Conservation (phyloP, 306 rosid genomes). For the Rosa chinensis region DNA sequence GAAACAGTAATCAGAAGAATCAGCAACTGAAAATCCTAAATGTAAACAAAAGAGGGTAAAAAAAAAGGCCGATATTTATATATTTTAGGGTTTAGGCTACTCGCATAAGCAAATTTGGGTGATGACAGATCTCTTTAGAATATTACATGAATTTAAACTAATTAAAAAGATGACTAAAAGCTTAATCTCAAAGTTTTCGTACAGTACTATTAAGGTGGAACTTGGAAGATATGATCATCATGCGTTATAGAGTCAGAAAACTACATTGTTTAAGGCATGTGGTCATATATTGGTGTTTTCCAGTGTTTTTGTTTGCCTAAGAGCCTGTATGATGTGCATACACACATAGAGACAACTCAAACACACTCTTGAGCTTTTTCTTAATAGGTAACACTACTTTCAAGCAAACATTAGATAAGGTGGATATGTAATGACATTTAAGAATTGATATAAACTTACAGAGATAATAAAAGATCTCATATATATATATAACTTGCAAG, state of each 20-base stretch:
- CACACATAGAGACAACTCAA: not conserved
- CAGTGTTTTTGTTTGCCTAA: not conserved
- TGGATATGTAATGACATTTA: not conserved
- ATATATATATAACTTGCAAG: not conserved
- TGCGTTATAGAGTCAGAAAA: too few relatives aligned
- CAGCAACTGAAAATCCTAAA: too few relatives aligned
- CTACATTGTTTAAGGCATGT: not conserved
- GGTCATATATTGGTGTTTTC: not conserved
- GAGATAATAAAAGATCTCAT: not conserved
- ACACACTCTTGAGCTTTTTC: not conserved
- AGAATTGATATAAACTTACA: not conserved
- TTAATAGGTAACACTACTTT: not conserved
- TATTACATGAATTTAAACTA: not conserved
- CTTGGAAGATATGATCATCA: too few relatives aligned
- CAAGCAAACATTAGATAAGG: not conserved
- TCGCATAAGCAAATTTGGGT: not conserved
- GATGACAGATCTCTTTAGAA: not conserved
- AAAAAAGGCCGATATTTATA: too few relatives aligned
- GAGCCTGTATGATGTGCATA: not conserved
- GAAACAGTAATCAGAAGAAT: not conserved
- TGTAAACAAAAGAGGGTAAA: too few relatives aligned
- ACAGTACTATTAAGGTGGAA: too few relatives aligned
- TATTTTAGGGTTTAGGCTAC: not conserved
- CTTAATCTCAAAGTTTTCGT: too few relatives aligned
- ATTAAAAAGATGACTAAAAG: too few relatives aligned